phyloP scores from a whole-genome alignment of 768 basidiomycete species.

The Russula emetica region DNA sequence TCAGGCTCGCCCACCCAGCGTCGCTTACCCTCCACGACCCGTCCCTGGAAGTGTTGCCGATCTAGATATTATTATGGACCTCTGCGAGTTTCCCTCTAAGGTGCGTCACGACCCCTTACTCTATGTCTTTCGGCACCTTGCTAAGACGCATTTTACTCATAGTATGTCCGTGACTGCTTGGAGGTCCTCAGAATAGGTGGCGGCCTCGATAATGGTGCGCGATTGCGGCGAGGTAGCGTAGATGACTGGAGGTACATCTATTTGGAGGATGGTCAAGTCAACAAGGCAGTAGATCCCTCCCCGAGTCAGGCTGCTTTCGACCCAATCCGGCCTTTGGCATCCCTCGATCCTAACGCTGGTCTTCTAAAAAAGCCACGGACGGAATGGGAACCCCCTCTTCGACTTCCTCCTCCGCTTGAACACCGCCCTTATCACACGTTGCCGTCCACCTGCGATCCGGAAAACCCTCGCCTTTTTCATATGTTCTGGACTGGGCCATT shows the following conservation, averaged over 20 bases:
- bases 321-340: conserved; percentile 28
- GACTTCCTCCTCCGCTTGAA: conserved; percentile 46
- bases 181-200: conserved; percentile 90
- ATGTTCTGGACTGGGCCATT: conserved; percentile 99
- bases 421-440: conserved; percentile 58
- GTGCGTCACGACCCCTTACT: conserved; percentile 35
- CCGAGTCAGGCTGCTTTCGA: conserved; percentile 32
- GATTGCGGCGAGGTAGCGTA: conserved; percentile 67
- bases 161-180: conserved; percentile 98
- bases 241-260: conserved; percentile 90
- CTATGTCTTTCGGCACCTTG: neutral
- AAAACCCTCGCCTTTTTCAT: conserved; percentile 87
- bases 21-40: conserved; percentile 86
- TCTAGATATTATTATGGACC: conserved; percentile 84
- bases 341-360: conserved; percentile 48
- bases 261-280: conserved; percentile 50
- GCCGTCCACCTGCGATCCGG: conserved; percentile 68
- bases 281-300: conserved; percentile 39
- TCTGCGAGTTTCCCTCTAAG: conserved; percentile 88
- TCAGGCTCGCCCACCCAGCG: conserved; percentile 52
- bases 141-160: conserved; percentile 13
- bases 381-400: conserved; percentile 57
- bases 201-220: conserved; percentile 77
- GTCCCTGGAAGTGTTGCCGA: conserved; percentile 81
- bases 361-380: conserved; percentile 55